Conservation (phyloP, 208 protist species). For the Acanthamoeba healyi region DNA sequence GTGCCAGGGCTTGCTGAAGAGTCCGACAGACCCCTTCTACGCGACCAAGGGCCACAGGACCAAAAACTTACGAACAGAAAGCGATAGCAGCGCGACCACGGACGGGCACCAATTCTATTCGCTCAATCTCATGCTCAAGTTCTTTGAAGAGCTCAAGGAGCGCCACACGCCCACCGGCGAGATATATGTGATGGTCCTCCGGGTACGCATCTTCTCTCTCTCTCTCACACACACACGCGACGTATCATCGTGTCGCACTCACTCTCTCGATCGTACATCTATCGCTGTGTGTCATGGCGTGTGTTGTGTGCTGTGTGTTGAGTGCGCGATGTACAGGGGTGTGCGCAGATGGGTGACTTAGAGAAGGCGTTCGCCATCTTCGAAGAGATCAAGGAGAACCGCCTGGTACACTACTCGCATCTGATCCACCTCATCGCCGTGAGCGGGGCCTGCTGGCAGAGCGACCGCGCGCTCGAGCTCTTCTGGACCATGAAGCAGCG, state of each 20-base stretch:
- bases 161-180: neutral
- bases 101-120: neutral
- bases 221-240: no score
- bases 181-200: neutral
- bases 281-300: neutral
- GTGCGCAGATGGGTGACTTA: neutral
- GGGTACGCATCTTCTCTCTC: neutral
- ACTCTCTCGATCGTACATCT: no score
- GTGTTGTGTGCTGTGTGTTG: neutral
- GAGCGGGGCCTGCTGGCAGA: neutral
- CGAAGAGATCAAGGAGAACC: neutral
- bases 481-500: conserved; percentile 2
- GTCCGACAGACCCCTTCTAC: neutral
- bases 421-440: neutral
- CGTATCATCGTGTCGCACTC: no score
- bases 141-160: neutral
- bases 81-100: neutral
- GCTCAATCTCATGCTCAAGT: neutral
- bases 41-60: neutral
- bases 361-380: neutral
- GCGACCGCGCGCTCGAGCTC: neutral
- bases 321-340: neutral
- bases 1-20: neutral
- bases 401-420: neutral
- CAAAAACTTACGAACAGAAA: neutral